Evolutionary conservation across 192 early-diverging fungal genomes (phyloP), one percentile per base, ranked within the genome.

Genomic region (Oehlia diaphana): DNA sequence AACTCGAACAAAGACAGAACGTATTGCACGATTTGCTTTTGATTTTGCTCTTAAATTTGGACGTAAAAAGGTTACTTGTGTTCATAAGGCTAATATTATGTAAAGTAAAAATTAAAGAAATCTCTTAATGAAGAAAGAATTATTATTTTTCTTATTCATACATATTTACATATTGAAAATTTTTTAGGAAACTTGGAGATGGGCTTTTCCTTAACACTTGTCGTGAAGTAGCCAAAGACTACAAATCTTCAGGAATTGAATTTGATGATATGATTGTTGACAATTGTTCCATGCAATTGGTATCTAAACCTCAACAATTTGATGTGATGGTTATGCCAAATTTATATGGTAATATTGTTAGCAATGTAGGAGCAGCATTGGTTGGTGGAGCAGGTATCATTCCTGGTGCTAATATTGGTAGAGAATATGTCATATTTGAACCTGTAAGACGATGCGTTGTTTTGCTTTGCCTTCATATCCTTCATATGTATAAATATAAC

Each of bases 1-100:
- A 69, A 98, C 97, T 64, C 91, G 93, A 79, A 90, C 91, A 81
- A 99, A 99, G 92, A 97, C 98, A 66, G 98, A 99, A 89, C 94
- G 98, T 79, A 99, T 99, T 88, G 98, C 97, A 49, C 93, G 93
- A 83, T 98, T 96, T 79, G 98, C 98, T 31, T 99, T 99, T 81
- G 98, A 99, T 88, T 99, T 96, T 86, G 98, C 98, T 64, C 87
- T 98, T 85, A 95, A 96, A 87, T 96, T 98, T 89, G 91, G 90
- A 85, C 92, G 98, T 78, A 98, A 99, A 93, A 96, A 94, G 91
- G 97, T 99, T 72, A 99, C 98, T 14, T 92, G 92, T 80, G 95
- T 99, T 79, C 98, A 99, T 93, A 99, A 99, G 91, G 98, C 98
- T 87, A 99, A 99, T 89, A 99, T 99, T 87, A 99, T 99, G 98